Evolutionary conservation across 441 rosid species (phyloP).

Genomic region (Populus tomentosa): DNA sequence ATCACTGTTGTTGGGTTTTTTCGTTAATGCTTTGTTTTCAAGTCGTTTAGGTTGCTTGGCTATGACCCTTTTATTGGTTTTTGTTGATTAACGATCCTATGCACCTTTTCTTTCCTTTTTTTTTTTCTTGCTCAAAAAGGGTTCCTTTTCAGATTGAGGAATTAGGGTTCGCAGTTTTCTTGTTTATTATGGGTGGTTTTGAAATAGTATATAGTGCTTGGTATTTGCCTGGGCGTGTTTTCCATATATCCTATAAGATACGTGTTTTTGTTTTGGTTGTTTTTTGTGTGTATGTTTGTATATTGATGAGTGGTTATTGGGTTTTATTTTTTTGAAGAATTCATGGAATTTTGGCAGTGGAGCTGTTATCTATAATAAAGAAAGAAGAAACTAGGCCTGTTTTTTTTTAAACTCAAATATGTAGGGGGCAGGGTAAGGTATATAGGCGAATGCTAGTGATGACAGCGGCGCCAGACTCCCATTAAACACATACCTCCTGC

Average conservation of each 20-base stretch:
- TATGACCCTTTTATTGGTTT: neutral
- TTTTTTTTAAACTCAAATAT: too few relatives aligned
- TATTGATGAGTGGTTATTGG: neutral
- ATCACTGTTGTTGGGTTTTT: neutral
- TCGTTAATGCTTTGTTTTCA: neutral
- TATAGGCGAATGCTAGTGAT: neutral
- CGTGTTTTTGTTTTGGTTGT: neutral
- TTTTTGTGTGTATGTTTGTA: neutral
- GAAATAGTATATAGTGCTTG: neutral
- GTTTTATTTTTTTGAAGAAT: too few relatives aligned
- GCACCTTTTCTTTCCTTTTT: neutral
- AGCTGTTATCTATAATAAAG: neutral
- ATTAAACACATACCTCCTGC: neutral
- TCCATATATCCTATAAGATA: neutral
- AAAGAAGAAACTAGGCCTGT: neutral
- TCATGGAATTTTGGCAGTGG: neutral
- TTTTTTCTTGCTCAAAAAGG: neutral
- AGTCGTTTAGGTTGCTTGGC: neutral
- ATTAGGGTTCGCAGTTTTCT: slow-evolving; percentile 10
- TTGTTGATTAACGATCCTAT: neutral
- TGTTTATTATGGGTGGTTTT: neutral
- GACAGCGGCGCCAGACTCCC: neutral
- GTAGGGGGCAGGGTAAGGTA: neutral
- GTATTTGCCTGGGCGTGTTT: too few relatives aligned
- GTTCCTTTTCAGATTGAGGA: neutral